These are phyloP conservation scores for Entomortierella chlamydospora DNA, from an alignment of 192 early-diverging fungal genomes.

Conservation along the genomic window DNA sequence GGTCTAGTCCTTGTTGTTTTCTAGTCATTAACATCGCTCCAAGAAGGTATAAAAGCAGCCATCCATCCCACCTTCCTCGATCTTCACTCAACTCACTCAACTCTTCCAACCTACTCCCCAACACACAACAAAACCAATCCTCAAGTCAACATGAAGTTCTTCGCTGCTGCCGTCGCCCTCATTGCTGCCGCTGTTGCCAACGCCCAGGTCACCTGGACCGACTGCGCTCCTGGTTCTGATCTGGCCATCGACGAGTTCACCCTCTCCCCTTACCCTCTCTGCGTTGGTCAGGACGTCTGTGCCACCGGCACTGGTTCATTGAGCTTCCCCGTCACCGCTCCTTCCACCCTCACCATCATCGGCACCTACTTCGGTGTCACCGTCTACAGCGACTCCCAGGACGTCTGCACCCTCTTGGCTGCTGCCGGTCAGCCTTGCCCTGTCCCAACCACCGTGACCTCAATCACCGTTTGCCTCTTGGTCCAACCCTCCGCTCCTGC, in stretches of 20 bases:
- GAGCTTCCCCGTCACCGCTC: constrained; percentile 27
- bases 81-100: too few relatives aligned
- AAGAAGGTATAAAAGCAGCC: too few relatives aligned
- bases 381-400: constrained; percentile 40
- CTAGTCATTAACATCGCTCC: too few relatives aligned
- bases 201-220: constrained; percentile 56
- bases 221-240: constrained; percentile 59
- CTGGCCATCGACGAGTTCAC: constrained; percentile 54
- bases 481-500: too few relatives aligned
- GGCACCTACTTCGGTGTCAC: constrained; percentile 13
- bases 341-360: constrained; percentile 22
- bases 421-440: constrained; percentile 26
- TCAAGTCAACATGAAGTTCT: constrained; percentile 55
- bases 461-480: constrained; percentile 23
- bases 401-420: constrained; percentile 24
- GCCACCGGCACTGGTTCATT: constrained; percentile 42
- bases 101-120: not conserved
- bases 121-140: too few relatives aligned
- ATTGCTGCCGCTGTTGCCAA: constrained; percentile 51
- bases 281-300: constrained; percentile 45
- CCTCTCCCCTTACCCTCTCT: constrained; percentile 54
- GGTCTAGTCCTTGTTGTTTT: too few relatives aligned
- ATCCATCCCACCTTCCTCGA: too few relatives aligned
- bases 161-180: constrained; percentile 60
- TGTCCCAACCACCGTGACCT: constrained; percentile 22